Base-by-base conservation (phyloP, 768 basidiomycete genomes). In the Phaffia tasmanica region DNA sequence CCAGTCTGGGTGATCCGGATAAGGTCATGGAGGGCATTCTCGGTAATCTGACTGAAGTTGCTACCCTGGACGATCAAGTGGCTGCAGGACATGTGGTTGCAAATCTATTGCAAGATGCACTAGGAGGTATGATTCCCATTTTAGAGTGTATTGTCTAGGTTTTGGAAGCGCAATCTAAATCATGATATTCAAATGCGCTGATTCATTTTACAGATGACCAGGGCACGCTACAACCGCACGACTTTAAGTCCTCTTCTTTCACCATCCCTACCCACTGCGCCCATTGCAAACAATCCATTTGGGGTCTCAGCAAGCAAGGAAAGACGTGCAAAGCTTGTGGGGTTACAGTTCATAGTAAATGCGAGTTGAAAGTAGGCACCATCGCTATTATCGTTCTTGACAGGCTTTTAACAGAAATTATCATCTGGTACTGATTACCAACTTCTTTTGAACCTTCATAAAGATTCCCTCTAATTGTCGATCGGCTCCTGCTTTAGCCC, bases 271-370 rank as follows among this genome's bases (percentile, higher is more conserved):
- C 88, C 6, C 80, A 82, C 55, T 91, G 89, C 70, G 84, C 81
- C 18, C 88, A 87, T 74, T 91, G 89, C 85, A 69, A 89, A 88
- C 80, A 85, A 14, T 86, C 86, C 9, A 89, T 91, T 35, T 90
- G 89, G 88, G 89, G 89, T 11, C 78, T 90, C 54, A 86, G 83
- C 74, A 89, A 88, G 75, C 86, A 88, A 73, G 89, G 89, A 46
- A 90, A 89, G 78, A 88, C 85, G 7, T 90, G 89, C 78, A 85
- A 81, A 73, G 75, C 79, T 16, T 91, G 89, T 73, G 84, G 85
- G 1, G 75, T 90, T 47, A 61, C 59, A 85, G 88, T 90, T 8
- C 89, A 90, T 74, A 78, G 83, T 57, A 89, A 87, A 75, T 91
- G 89, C 76, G 89, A 90, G 75, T 75, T 91, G 58, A 91, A 89